Evolutionary conservation across 768 basidiomycete genomes (phyloP).

Genomic region (Sporobolomyces roseus): DNA sequence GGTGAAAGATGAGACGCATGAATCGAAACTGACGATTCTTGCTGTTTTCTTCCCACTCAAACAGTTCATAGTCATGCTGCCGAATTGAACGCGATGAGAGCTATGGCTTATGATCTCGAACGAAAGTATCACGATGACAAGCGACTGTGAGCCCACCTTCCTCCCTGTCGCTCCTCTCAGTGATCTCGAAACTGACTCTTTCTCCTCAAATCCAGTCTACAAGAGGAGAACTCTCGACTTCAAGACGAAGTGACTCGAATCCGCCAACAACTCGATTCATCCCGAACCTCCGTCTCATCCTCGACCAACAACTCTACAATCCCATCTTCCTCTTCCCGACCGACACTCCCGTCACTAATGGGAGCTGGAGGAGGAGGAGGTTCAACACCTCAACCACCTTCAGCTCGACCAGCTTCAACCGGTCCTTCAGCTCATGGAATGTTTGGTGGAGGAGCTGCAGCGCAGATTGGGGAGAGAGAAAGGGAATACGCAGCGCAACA

Average conservation of each 20-base stretch:
- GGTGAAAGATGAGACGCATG: no score
- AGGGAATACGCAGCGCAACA: conserved; percentile 6
- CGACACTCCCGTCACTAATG: conserved; percentile 24
- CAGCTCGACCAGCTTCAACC: not conserved
- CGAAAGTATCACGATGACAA: conserved; percentile 67
- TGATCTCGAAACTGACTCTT: not conserved
- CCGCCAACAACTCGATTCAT: conserved; percentile 44
- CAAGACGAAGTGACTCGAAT: conserved; percentile 44
- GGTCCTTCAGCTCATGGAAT: conserved; percentile 10
- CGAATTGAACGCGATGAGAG: conserved; percentile 83
- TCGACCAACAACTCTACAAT: not conserved
- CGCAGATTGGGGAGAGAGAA: conserved; percentile 8
- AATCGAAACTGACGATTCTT: no score
- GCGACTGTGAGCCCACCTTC: conserved; percentile 28
- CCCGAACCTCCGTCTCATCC: not conserved
- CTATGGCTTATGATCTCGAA: conserved; percentile 88
- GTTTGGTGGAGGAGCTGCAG: conserved; percentile 11
- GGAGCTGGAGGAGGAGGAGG: not conserved
- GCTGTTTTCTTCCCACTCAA: not conserved
- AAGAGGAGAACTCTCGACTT: conserved; percentile 33
- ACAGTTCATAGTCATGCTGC: conserved; percentile 64
- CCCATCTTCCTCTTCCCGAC: not conserved
- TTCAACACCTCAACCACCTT: conserved; percentile 14
- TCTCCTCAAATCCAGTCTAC: conserved; percentile 29
- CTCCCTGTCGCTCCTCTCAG: not conserved